phyloP scores from a whole-genome alignment of 257 asterid genomes.

The Solanum pennellii region DNA sequence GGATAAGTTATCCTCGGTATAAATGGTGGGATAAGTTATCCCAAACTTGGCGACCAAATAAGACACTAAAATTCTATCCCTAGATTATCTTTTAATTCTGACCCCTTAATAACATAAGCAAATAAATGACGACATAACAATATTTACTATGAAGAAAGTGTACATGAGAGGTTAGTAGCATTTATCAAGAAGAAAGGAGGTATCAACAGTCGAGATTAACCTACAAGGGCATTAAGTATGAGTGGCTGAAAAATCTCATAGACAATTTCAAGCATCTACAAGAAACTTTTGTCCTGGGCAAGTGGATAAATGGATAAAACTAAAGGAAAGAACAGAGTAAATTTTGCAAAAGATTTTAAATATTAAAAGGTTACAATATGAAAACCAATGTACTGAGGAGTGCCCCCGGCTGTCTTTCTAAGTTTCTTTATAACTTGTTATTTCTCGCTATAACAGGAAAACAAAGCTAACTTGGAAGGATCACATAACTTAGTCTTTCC shows the following conservation, averaged over 20 bases:
- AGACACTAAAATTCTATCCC: too few species aligned
- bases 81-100: too few species aligned
- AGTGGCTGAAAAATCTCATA: not conserved
- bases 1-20: too few species aligned
- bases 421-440: not conserved
- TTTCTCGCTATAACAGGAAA: not conserved
- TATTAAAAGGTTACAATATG: not conserved
- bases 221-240: not conserved
- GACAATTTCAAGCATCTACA: not conserved
- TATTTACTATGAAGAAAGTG: not conserved
- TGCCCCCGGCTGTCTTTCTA: not conserved
- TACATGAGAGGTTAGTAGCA: not conserved
- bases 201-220: not conserved
- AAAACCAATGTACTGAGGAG: not conserved
- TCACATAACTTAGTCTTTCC: not conserved
- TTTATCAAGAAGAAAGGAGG: not conserved
- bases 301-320: not conserved
- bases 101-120: not conserved
- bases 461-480: not conserved
- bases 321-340: not conserved
- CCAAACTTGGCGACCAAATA: too few species aligned
- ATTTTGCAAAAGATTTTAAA: not conserved
- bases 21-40: too few species aligned
- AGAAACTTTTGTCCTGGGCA: not conserved
- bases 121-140: not conserved